Percentiles rank a stretch among this genome's conserved stretches.
Conservation (phyloP, 2,329 filamentous ascomycete genomes). For the Botrytis cinerea region DNA sequence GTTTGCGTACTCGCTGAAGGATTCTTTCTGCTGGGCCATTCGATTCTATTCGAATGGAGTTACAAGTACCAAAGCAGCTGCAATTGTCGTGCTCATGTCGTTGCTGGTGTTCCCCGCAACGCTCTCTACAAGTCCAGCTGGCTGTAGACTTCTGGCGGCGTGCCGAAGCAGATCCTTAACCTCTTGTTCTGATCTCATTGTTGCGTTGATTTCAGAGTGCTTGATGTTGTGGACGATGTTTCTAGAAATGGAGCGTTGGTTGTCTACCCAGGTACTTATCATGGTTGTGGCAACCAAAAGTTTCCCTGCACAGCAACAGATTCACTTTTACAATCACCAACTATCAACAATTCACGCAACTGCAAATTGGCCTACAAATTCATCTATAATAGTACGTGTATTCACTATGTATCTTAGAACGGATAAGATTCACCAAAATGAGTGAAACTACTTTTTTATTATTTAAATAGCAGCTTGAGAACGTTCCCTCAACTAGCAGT, state of each 20-base stretch:
- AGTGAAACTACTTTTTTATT: too few species aligned
- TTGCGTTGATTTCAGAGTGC: neutral
- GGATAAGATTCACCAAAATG: too few species aligned
- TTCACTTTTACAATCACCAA: too few species aligned
- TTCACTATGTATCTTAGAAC: too few species aligned
- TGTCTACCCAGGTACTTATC: neutral
- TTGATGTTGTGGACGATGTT: neutral
- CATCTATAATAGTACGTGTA: too few species aligned
- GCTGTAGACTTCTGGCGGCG: neutral
- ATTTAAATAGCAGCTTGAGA: too few species aligned
- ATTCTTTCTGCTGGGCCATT: neutral
- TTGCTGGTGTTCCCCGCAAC: neutral
- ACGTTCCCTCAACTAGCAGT: too few species aligned
- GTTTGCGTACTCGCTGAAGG: accelerated
- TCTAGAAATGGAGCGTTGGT: neutral
- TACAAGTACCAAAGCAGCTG: neutral
- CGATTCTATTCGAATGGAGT: neutral
- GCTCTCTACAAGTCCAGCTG: neutral
- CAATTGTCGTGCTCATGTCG: neutral
- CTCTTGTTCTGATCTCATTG: neutral
- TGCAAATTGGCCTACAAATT: too few species aligned
- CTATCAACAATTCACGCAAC: too few species aligned
- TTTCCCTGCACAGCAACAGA: too few species aligned
- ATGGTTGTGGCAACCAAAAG: too few species aligned
- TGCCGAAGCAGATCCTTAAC: neutral